phyloP scores from a whole-genome alignment of 2,329 filamentous ascomycete genomes.

The Epichloe sibirici region DNA sequence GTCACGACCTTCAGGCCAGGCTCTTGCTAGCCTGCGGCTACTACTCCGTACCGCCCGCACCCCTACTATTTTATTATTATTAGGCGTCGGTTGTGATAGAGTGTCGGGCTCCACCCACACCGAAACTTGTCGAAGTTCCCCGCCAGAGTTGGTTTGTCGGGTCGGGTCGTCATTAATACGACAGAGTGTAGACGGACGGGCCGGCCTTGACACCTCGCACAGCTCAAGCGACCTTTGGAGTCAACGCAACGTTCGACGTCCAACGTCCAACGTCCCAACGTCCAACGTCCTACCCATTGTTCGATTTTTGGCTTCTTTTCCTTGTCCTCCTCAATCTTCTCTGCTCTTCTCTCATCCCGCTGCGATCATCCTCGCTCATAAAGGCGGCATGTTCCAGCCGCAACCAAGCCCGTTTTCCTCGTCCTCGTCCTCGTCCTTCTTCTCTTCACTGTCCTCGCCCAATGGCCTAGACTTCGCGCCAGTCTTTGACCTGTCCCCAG shows the following conservation, averaged over 20 bases:
- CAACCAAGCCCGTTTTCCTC: slow-evolving; percentile 36
- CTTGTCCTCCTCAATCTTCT: background rate
- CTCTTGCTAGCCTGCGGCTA: slow-evolving; percentile 4
- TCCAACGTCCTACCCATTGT: background rate
- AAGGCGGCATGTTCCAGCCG: slow-evolving; percentile 40
- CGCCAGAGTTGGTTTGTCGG: background rate
- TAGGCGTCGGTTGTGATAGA: background rate
- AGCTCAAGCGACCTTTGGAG: background rate
- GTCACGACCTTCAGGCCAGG: background rate
- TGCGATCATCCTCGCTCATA: background rate
- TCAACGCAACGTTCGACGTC: background rate
- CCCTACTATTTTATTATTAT: too few species aligned
- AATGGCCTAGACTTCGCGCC: slow-evolving; percentile 25
- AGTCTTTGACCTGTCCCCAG: slow-evolving; percentile 11
- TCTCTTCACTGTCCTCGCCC: slow-evolving; percentile 14
- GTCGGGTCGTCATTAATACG: background rate
- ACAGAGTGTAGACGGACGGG: background rate
- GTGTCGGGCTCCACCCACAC: slow-evolving; percentile 1
- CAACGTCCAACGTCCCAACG: background rate
- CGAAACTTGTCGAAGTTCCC: background rate
- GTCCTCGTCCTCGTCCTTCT: slow-evolving; percentile 27
- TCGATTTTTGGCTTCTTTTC: background rate
- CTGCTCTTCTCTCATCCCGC: background rate
- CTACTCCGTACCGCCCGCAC: slow-evolving; percentile 3
- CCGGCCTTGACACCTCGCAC: slow-evolving; percentile 1